A percentile compares a stretch with the other conserved stretches of the same genome.
These are phyloP conservation scores for Ophiostoma novo-ulmi DNA, from an alignment of 2,329 filamentous ascomycete species.

Conservation along the genomic window DNA sequence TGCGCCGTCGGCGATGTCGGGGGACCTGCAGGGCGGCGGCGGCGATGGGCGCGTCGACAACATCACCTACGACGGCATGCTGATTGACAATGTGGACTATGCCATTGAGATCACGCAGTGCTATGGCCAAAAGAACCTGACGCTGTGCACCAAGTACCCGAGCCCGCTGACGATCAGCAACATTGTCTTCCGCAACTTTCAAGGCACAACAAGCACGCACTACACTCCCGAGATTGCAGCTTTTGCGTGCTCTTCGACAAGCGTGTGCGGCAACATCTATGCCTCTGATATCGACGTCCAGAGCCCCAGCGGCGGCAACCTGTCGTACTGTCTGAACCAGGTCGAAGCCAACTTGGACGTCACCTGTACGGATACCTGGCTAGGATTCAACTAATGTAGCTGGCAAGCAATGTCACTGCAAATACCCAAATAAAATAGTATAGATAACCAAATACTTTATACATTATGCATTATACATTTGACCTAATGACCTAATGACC, in stretches of 20 bases:
- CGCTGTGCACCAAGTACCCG: constrained; percentile 55
- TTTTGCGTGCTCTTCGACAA: constrained; percentile 30
- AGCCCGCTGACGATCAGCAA: constrained; percentile 50
- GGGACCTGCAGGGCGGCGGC: constrained; percentile 54
- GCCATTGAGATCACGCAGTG: constrained; percentile 51
- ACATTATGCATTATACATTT: too few species aligned
- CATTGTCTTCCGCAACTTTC: constrained; percentile 49
- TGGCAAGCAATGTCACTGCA: background rate
- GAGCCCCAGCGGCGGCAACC: constrained; percentile 28
- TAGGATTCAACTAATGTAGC: constrained; percentile 23
- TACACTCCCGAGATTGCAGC: constrained; percentile 30
- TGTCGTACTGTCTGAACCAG: constrained; percentile 32
- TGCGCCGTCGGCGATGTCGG: constrained; percentile 33
- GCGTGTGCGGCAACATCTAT: constrained; percentile 28
- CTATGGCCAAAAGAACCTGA: constrained; percentile 51
- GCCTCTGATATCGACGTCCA: constrained; percentile 30
- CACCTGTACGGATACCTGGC: constrained; percentile 24
- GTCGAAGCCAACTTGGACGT: constrained; percentile 29
- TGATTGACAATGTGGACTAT: constrained; percentile 56
- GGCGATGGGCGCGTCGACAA: constrained; percentile 56
- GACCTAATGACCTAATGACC: background rate
- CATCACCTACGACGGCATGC: constrained; percentile 55
- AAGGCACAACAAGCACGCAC: constrained; percentile 40
- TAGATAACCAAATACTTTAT: background rate
- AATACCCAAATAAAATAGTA: constrained; percentile 2